Percentiles rank a stretch among this genome's conserved stretches.
Conservation (phyloP, 2,329 filamentous ascomycete species). For the Exophiala sp. region DNA sequence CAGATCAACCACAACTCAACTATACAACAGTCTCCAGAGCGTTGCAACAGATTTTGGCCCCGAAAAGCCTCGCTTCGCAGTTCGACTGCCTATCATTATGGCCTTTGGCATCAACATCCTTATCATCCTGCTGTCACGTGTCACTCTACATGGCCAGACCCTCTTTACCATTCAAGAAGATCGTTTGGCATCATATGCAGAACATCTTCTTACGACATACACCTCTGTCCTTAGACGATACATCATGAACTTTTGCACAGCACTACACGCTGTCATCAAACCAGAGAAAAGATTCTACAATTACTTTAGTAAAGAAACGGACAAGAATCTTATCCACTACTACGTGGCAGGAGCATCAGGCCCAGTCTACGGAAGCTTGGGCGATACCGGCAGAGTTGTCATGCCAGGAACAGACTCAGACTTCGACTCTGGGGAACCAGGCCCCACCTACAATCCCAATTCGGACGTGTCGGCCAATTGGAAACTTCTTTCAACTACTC, state of each 20-base stretch:
- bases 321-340: conserved; percentile 27
- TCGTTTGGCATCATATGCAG: conserved; percentile 17
- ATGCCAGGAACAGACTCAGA: conserved; percentile 5
- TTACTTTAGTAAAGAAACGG: conserved; percentile 23
- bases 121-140: conserved; percentile 12
- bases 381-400: conserved; percentile 5
- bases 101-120: conserved; percentile 22
- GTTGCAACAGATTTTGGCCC: conserved; percentile 21
- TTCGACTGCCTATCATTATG: conserved; percentile 20
- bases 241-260: conserved; percentile 20
- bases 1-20: conserved; percentile 15
- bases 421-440: conserved; percentile 7
- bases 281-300: conserved; percentile 24
- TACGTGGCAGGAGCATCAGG: conserved; percentile 17
- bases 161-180: conserved; percentile 24
- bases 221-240: conserved; percentile 20
- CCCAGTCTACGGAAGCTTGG: conserved; percentile 2
- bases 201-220: conserved; percentile 20
- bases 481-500: conserved; percentile 3
- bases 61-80: conserved; percentile 16
- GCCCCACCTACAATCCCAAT: conserved; percentile 10
- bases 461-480: conserved; percentile 9
- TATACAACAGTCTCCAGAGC: conserved; percentile 19
- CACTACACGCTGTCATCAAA: conserved; percentile 23
- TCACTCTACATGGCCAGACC: conserved; percentile 5